Evolutionary conservation across 345 rosid species (phyloP).

Genomic region (Barbarea vulgaris): DNA sequence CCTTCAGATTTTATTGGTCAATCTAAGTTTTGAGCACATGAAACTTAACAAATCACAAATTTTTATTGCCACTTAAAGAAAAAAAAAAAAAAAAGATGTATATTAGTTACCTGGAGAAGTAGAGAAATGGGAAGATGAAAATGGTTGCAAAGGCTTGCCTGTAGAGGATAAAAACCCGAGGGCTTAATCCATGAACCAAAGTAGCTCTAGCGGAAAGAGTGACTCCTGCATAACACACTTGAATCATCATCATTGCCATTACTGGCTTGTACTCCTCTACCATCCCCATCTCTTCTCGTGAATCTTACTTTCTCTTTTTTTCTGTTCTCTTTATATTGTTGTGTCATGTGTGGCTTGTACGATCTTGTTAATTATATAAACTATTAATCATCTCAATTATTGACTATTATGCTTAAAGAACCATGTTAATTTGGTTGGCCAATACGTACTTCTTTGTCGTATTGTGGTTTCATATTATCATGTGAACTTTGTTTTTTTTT

Average conservation of each 20-base stretch:
- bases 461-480: background rate
- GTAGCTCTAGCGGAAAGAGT: conserved; percentile 43
- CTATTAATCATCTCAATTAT: background rate
- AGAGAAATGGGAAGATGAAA: conserved; percentile 43
- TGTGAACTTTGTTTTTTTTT: background rate
- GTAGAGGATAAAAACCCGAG: conserved; percentile 46
- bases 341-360: background rate
- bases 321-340: background rate
- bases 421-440: background rate
- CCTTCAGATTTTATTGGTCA: background rate
- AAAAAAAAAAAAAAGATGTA: background rate
- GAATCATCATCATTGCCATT: conserved; percentile 43
- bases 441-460: conserved; percentile 5
- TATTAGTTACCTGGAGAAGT: conserved; percentile 36
- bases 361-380: conserved; percentile 15
- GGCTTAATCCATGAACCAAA: conserved; percentile 45
- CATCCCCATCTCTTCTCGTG: conserved; percentile 30
- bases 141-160: conserved; percentile 53
- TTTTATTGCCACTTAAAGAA: background rate
- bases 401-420: conserved; percentile 10
- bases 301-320: conserved; percentile 6
- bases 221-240: conserved; percentile 43
- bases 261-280: conserved; percentile 44
- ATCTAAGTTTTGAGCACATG: background rate
- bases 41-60: background rate